Conservation (phyloP, 2,329 filamentous ascomycete species). For the Epichloe hybrida region DNA sequence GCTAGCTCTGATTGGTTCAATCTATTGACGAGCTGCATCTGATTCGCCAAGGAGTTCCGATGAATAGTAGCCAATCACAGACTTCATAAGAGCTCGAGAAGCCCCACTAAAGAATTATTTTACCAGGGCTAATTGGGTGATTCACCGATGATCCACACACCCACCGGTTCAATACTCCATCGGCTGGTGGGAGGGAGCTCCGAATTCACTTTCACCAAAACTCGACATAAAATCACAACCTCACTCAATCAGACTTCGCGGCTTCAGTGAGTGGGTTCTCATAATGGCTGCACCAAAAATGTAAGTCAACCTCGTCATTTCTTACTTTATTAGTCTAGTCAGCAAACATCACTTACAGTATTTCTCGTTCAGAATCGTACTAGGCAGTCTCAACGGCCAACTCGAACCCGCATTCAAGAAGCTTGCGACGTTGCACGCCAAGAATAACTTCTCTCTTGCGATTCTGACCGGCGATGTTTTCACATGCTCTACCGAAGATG, state of each 20-base stretch:
- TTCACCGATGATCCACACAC: no score
- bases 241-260: not conserved
- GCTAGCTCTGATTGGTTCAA: no score
- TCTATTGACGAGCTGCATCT: no score
- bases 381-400: slow-evolving; percentile 72
- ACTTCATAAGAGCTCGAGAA: no score
- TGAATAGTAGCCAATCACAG: no score
- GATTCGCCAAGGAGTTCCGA: no score
- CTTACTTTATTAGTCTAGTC: not conserved
- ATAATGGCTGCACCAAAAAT: slow-evolving; percentile 35
- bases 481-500: slow-evolving; percentile 42
- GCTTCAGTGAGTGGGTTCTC: not conserved
- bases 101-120: no score
- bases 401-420: slow-evolving; percentile 67
- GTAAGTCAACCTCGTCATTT: slow-evolving; percentile 17
- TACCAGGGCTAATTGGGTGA: no score
- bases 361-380: slow-evolving; percentile 47
- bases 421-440: slow-evolving; percentile 64
- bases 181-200: no score
- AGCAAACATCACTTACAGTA: not conserved
- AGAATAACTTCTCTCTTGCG: slow-evolving; percentile 79
- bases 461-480: slow-evolving; percentile 81
- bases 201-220: slow-evolving; percentile 7
- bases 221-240: not conserved
- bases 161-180: no score